Conservation (phyloP, 2,329 filamentous ascomycete species). For the Cryphonectria parasitica region DNA sequence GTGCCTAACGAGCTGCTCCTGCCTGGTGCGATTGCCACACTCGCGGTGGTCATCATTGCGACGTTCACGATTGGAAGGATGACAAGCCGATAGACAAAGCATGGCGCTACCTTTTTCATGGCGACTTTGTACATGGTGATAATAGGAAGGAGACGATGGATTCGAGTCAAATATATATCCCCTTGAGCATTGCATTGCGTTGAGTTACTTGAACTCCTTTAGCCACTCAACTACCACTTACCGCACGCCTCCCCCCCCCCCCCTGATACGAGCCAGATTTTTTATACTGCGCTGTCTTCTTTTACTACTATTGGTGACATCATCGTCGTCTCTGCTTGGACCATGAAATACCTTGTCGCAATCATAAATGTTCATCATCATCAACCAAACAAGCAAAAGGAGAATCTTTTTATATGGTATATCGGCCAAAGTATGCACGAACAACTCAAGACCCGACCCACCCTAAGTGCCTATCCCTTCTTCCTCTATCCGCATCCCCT, state of each 20-base stretch:
- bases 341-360: neutral
- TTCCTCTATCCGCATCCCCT: neutral
- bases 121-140: neutral
- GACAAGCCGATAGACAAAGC: slow-evolving; percentile 51
- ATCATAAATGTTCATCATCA: neutral
- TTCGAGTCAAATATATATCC: slow-evolving; percentile 12
- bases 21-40: slow-evolving; percentile 91
- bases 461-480: neutral
- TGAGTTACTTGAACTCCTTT: neutral
- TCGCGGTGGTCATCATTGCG: slow-evolving; percentile 90
- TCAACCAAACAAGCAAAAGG: neutral
- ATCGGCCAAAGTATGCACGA: neutral
- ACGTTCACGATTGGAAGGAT: slow-evolving; percentile 87
- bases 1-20: slow-evolving; percentile 93
- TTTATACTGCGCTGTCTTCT: neutral
- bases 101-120: neutral
- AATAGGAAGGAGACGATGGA: neutral
- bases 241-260: no score
- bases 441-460: neutral
- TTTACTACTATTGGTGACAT: neutral
- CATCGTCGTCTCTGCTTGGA: neutral
- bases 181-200: slow-evolving; percentile 2
- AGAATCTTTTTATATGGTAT: neutral
- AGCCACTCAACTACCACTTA: neutral
- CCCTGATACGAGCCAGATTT: neutral